Evolutionary conservation across 352 stramenopile species (phyloP).

Genomic region (Stephanocyclus meneghinianus): DNA sequence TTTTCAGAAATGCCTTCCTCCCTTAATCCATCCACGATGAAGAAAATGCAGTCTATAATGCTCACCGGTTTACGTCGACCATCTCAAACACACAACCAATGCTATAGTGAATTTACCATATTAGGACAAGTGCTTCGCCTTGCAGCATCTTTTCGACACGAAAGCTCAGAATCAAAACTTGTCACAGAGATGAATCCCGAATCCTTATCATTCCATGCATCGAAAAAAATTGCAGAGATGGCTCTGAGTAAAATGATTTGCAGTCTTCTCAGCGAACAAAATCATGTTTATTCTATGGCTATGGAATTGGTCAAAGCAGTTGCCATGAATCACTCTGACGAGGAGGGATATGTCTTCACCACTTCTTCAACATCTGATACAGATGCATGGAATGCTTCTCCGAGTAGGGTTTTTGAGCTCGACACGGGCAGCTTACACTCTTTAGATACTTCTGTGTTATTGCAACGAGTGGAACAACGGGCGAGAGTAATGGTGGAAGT

Average conservation of each 20-base stretch:
- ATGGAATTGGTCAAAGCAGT: slow-evolving; percentile 40
- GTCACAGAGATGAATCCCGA: slow-evolving; percentile 22
- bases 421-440: not conserved
- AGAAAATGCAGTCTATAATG: slow-evolving; percentile 44
- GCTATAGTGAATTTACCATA: slow-evolving; percentile 43
- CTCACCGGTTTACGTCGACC: slow-evolving; percentile 14
- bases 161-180: slow-evolving; percentile 22
- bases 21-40: slow-evolving; percentile 49
- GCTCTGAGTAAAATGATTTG: slow-evolving; percentile 26
- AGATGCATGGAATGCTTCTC: not conserved
- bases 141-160: slow-evolving; percentile 24
- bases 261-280: slow-evolving; percentile 16
- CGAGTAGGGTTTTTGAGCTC: not conserved
- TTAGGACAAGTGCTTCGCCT: slow-evolving; percentile 56
- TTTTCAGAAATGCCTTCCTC: slow-evolving; percentile 36
- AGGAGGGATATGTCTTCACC: slow-evolving; percentile 25
- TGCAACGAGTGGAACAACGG: slow-evolving; percentile 29
- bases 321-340: slow-evolving; percentile 35
- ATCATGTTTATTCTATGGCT: slow-evolving; percentile 9
- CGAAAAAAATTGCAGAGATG: slow-evolving; percentile 17
- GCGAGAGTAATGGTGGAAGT: slow-evolving; percentile 21
- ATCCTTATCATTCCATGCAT: slow-evolving; percentile 1
- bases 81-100: slow-evolving; percentile 8
- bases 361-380: not conserved
- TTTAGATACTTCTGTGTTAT: slow-evolving; percentile 20